These are phyloP conservation scores for Aschersonia sp. DNA, from an alignment of 2,329 filamentous ascomycete genomes.

Conservation along the genomic window DNA sequence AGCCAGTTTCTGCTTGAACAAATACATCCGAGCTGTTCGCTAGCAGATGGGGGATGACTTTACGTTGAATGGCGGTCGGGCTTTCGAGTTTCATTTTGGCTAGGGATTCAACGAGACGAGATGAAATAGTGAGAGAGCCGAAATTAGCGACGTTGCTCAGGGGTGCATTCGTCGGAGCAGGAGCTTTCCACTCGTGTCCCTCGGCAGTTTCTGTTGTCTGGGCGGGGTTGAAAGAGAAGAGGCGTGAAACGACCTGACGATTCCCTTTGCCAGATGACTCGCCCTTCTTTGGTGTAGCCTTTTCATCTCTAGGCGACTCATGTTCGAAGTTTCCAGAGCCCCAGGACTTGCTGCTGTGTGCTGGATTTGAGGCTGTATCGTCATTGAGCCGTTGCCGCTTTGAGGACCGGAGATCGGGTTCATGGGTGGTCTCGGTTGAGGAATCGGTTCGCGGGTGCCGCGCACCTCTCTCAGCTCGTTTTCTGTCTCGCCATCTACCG, in stretches of 20 bases:
- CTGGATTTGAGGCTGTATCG: slow-evolving; percentile 6
- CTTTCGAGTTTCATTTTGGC: slow-evolving; percentile 79
- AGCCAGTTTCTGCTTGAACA: slow-evolving; percentile 92
- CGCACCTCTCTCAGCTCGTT: slow-evolving; percentile 42
- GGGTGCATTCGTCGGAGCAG: slow-evolving; percentile 80
- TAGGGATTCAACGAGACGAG: slow-evolving; percentile 67
- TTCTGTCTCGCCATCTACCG: slow-evolving; percentile 82
- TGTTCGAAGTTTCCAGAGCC: neutral
- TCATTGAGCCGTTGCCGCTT: slow-evolving; percentile 30
- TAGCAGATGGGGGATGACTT: slow-evolving; percentile 67
- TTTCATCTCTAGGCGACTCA: slow-evolving; percentile 6
- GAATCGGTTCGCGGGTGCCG: slow-evolving; percentile 11
- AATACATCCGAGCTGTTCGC: slow-evolving; percentile 81
- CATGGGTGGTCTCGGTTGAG: slow-evolving; percentile 9
- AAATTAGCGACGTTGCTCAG: slow-evolving; percentile 77
- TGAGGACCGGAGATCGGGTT: slow-evolving; percentile 18
- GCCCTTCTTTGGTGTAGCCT: slow-evolving; percentile 7
- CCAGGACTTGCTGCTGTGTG: slow-evolving; percentile 1
- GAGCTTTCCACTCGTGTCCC: slow-evolving; percentile 34
- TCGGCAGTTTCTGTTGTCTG: slow-evolving; percentile 49
- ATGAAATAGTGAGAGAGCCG: slow-evolving; percentile 68
- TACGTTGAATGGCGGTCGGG: slow-evolving; percentile 89
- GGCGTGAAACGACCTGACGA: slow-evolving; percentile 65
- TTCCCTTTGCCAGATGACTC: slow-evolving; percentile 8
- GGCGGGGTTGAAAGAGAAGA: slow-evolving; percentile 81